Evolutionary conservation across 208 protist species (phyloP).

Genomic region (Kentomonas sorsogonicus): DNA sequence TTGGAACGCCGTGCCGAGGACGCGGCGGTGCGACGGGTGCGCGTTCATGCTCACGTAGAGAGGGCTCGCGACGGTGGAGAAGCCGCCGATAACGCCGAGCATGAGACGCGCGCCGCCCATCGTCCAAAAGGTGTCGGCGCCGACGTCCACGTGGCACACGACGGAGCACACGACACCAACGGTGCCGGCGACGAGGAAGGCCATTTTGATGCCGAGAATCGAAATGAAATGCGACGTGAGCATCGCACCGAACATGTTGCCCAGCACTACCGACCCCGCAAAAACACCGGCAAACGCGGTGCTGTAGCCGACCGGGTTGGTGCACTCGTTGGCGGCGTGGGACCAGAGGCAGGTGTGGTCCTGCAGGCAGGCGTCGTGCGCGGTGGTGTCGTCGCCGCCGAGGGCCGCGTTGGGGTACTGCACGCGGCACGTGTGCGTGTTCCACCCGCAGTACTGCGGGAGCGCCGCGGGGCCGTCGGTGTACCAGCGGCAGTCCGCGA

Average conservation of each 20-base stretch:
- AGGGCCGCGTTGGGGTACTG: conserved; percentile 17
- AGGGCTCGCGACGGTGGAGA: conserved; percentile 50
- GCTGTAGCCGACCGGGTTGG: conserved; percentile 47
- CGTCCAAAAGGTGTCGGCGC: conserved; percentile 55
- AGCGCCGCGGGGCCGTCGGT: not conserved
- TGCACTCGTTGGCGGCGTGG: conserved; percentile 40
- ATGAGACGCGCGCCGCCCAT: conserved; percentile 62
- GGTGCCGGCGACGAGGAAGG: conserved; percentile 55
- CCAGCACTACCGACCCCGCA: conserved; percentile 74
- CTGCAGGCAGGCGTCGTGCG: conserved; percentile 8
- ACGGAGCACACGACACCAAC: conserved; percentile 43
- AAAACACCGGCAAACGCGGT: conserved; percentile 68
- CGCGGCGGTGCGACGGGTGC: conserved; percentile 35
- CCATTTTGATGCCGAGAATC: conserved; percentile 42
- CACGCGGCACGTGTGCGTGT: conserved; percentile 24
- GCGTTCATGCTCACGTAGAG: conserved; percentile 76
- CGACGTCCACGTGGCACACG: conserved; percentile 50
- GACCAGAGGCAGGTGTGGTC: conserved; percentile 52
- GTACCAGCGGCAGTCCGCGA: conserved; percentile 57
- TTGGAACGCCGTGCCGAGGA: conserved; percentile 73
- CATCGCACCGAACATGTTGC: conserved; percentile 68
- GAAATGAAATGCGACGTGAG: conserved; percentile 62
- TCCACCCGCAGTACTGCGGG: conserved; percentile 48
- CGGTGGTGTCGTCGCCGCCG: too few species aligned
- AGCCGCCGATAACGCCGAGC: conserved; percentile 59